Conservation (phyloP, 345 rosid species). For the Rhizophora mangle region DNA sequence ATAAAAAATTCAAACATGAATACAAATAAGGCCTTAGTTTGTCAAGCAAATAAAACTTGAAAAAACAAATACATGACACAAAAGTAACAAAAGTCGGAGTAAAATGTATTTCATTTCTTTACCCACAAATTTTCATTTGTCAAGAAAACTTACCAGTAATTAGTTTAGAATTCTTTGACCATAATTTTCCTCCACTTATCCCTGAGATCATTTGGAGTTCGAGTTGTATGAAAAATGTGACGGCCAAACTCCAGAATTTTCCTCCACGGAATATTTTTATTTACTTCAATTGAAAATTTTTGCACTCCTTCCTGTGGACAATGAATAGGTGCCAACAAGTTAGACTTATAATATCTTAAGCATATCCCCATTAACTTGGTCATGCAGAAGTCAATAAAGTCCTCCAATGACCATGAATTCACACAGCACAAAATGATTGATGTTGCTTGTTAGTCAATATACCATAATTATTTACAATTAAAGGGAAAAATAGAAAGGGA, state of each 20-base stretch:
- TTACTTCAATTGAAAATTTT: conserved; percentile 34
- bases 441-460: neutral
- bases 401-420: neutral
- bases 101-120: neutral
- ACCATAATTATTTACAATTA: neutral
- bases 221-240: conserved; percentile 47
- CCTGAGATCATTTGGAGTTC: conserved; percentile 68
- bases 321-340: neutral
- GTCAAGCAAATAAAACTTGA: too few species aligned
- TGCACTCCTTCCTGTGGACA: conserved; percentile 57
- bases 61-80: too few species aligned
- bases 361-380: neutral
- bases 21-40: too few species aligned
- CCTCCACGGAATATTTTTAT: conserved; percentile 75
- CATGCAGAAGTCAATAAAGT: neutral
- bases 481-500: neutral
- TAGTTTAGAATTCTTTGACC: neutral
- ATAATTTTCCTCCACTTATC: conserved; percentile 69
- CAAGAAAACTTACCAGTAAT: neutral
- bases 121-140: neutral
- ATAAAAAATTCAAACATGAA: too few species aligned
- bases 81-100: too few species aligned
- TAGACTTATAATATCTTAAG: neutral
- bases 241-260: conserved; percentile 73
- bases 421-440: neutral